Base-by-base conservation (phyloP, 2,329 filamentous ascomycete genomes). In the Didymella lethalis region DNA sequence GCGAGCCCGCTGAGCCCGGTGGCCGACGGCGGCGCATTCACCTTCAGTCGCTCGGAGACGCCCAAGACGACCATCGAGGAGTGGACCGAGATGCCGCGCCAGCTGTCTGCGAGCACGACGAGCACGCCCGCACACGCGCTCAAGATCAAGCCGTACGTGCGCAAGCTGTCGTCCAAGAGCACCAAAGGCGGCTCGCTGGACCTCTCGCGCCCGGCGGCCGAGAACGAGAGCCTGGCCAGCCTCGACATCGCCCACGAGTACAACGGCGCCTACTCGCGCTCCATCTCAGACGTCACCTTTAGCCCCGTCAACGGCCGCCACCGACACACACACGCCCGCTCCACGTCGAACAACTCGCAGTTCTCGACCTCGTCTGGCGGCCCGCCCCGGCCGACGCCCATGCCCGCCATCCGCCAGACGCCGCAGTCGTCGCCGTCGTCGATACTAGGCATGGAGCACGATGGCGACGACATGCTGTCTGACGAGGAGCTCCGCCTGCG, bases 71-170 rank as follows among this genome's bases (percentile, higher is more conserved):
- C 69, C 34, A 70, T 72, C 63, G 72, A 76, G 62, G 73, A 77
- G 53, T 75, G 71, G 72, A 61, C 43, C 59, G 70, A 70, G 54
- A 59, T 64, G 57, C 59, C 67, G 48, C 62, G 62, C 41, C 66
- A 72, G 62, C 63, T 68, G 63, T 62, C 71, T 10, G 57, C 67
- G 48, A 62, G 66, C 25, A 59, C 67, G n/a, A 45, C 64, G 31
- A 32, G 2, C 31, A 32, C 29, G 31, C 31, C 32, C 16, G 59
- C 66, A 26, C 64, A 71, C 57, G 64, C 68, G 51, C 67, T 69
- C 66, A 84, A 83, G 70, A 81, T 85, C 71, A 86, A 86, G 70
- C 84, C 85, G 2, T 82, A 85, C 59, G 75, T 85, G 51, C 81
- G 83, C 50, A 86, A 84, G 69, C 76, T 83, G 62, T 82, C 83